phyloP scores from a whole-genome alignment of 257 asterid genomes.

The Rhazya stricta region DNA sequence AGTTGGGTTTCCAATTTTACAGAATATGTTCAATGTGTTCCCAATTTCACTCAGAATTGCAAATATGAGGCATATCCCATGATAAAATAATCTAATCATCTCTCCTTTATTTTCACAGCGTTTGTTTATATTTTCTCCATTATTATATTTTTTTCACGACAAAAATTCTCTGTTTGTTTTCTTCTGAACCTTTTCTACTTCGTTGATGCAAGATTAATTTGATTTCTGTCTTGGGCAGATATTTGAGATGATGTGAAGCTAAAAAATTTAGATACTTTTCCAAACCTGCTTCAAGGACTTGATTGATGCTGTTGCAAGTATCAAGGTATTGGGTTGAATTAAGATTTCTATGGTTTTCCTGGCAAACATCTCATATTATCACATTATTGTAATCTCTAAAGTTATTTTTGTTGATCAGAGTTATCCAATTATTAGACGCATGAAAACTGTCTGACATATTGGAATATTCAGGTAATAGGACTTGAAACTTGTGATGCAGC shows the following conservation, averaged over 20 bases:
- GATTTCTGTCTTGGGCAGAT: constrained; percentile 49
- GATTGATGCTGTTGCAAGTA: background rate
- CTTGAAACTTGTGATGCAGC: constrained; percentile 6
- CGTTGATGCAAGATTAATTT: constrained; percentile 4
- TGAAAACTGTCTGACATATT: background rate
- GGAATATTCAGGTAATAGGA: background rate
- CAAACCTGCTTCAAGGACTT: constrained; percentile 5
- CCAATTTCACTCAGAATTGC: background rate
- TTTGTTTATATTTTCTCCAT: background rate
- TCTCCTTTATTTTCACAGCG: background rate
- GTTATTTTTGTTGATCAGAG: background rate
- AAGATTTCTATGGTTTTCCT: background rate
- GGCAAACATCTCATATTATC: background rate
- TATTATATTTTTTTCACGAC: background rate
- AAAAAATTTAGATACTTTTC: constrained; percentile 19
- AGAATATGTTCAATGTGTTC: background rate
- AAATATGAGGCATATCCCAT: background rate
- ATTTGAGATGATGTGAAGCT: constrained; percentile 68
- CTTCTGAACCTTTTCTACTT: background rate
- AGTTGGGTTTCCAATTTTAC: background rate
- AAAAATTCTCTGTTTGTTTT: background rate
- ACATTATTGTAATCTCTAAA: background rate
- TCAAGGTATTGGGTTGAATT: constrained; percentile 7
- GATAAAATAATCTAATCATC: background rate
- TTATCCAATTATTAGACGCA: background rate